These are phyloP conservation scores for Alternaria infectoria DNA, from an alignment of 2,329 filamentous ascomycete genomes.

Conservation along the genomic window DNA sequence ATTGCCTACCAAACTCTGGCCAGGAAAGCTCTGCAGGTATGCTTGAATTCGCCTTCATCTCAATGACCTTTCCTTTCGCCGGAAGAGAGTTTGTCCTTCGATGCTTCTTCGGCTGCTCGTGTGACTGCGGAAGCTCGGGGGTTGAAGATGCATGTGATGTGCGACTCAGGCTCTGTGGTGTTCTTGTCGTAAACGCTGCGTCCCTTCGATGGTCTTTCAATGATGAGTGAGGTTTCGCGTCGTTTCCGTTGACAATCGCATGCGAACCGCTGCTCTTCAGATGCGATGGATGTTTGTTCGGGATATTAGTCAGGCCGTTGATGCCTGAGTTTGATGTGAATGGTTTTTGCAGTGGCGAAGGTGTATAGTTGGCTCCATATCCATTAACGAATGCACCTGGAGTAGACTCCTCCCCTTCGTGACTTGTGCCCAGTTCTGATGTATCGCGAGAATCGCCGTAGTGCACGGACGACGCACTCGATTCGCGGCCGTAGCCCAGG, in stretches of 20 bases:
- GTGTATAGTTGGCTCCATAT: slow-evolving; percentile 34
- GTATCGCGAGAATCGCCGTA: slow-evolving; percentile 45
- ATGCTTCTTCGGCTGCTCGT: slow-evolving; percentile 24
- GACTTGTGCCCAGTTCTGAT: slow-evolving; percentile 44
- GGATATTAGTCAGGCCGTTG: slow-evolving; percentile 16
- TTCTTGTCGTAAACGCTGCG: slow-evolving; percentile 28
- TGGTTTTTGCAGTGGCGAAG: slow-evolving; percentile 40
- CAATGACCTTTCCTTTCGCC: slow-evolving; percentile 29
- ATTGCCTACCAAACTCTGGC: slow-evolving; percentile 87
- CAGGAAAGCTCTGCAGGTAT: slow-evolving; percentile 77
- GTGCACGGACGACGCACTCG: slow-evolving; percentile 49
- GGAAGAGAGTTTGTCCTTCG: slow-evolving; percentile 26
- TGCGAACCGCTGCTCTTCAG: slow-evolving; percentile 16
- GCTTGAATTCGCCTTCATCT: slow-evolving; percentile 71
- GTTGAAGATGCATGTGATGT: slow-evolving; percentile 40
- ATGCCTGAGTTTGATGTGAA: slow-evolving; percentile 28
- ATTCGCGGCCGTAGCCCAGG: slow-evolving; percentile 48
- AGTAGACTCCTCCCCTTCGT: slow-evolving; percentile 41
- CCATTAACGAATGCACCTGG: slow-evolving; percentile 38
- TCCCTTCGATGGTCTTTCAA: slow-evolving; percentile 19
- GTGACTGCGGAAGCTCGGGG: slow-evolving; percentile 37
- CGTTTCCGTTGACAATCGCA: slow-evolving; percentile 15
- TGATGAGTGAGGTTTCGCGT: slow-evolving; percentile 12
- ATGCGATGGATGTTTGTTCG: slow-evolving; percentile 13
- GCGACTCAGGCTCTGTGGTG: slow-evolving; percentile 29